Conservation (phyloP, 805 yeast species). For the Wickerhamiella alocasiicola region DNA sequence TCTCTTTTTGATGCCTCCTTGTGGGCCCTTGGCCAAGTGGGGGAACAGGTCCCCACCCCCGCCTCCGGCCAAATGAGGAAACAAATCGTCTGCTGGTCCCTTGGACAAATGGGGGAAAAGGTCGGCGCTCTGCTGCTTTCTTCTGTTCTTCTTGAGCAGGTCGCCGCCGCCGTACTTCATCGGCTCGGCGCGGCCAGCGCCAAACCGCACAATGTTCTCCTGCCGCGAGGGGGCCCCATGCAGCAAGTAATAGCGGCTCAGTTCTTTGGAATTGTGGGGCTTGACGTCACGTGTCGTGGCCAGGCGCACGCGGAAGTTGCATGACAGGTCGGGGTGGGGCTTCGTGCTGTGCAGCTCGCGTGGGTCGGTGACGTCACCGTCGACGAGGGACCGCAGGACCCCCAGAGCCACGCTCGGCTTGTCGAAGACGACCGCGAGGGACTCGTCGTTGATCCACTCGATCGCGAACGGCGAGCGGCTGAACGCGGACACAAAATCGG, state of each 20-base stretch:
- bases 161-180: constrained; percentile 20
- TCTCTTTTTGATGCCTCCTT: constrained; percentile 12
- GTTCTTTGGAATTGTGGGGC: constrained; percentile 41
- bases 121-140: constrained; percentile 9
- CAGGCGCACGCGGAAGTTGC: constrained; percentile 34
- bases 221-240: constrained; percentile 55
- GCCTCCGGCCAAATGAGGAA: constrained; percentile 9
- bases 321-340: constrained; percentile 28
- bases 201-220: constrained; percentile 21
- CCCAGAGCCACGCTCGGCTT: constrained; percentile 30
- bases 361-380: not conserved
- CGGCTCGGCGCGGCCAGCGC: constrained; percentile 20
- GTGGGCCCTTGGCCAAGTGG: constrained; percentile 21
- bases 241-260: constrained; percentile 50
- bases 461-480: constrained; percentile 29
- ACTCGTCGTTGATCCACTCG: constrained; percentile 57
- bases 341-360: constrained; percentile 22
- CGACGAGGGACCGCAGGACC: constrained; percentile 24
- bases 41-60: constrained; percentile 30
- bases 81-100: constrained; percentile 10
- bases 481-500: constrained; percentile 39
- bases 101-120: constrained; percentile 14
- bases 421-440: constrained; percentile 44
- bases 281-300: constrained; percentile 45
- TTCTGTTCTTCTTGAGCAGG: constrained; percentile 14